A percentile compares a stretch with the other conserved stretches of the same genome.
These are phyloP conservation scores for Crithidia bombi DNA, from an alignment of 208 protist genomes.

Conservation along the genomic window DNA sequence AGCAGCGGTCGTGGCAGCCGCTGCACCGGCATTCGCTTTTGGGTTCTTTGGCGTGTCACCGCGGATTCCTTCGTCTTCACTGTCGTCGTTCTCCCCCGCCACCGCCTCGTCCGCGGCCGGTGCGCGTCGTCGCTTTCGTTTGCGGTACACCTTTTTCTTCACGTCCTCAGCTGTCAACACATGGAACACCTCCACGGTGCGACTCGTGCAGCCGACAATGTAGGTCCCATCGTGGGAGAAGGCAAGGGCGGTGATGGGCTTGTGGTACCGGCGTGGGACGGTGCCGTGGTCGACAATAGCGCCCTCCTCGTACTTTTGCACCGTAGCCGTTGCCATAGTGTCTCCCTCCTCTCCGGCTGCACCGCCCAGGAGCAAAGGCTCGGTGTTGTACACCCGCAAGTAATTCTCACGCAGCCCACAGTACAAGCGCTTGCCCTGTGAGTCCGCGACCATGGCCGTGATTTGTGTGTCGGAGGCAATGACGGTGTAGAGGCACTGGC, in stretches of 20 bases:
- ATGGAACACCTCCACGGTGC: constrained; percentile 87
- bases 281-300: constrained; percentile 69
- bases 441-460: constrained; percentile 72
- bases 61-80: background rate
- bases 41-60: background rate
- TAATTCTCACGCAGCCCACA: constrained; percentile 88
- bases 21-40: background rate
- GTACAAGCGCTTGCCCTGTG: constrained; percentile 66
- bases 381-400: constrained; percentile 86
- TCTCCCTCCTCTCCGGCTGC: constrained; percentile 1
- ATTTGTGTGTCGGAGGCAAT: constrained; percentile 85
- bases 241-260: constrained; percentile 71
- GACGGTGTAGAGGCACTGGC: constrained; percentile 89
- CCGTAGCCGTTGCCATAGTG: no score
- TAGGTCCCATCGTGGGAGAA: constrained; percentile 75
- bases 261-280: constrained; percentile 79
- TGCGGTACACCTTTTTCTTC: constrained; percentile 70
- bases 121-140: constrained; percentile 65
- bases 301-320: constrained; percentile 10
- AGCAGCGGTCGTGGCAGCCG: background rate
- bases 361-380: constrained; percentile 37
- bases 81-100: constrained; percentile 1
- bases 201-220: constrained; percentile 81
- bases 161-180: constrained; percentile 74
- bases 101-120: background rate